These are phyloP conservation scores for Cercophora sp. DNA, from an alignment of 495 filamentous ascomycete genomes.

Conservation along the genomic window DNA sequence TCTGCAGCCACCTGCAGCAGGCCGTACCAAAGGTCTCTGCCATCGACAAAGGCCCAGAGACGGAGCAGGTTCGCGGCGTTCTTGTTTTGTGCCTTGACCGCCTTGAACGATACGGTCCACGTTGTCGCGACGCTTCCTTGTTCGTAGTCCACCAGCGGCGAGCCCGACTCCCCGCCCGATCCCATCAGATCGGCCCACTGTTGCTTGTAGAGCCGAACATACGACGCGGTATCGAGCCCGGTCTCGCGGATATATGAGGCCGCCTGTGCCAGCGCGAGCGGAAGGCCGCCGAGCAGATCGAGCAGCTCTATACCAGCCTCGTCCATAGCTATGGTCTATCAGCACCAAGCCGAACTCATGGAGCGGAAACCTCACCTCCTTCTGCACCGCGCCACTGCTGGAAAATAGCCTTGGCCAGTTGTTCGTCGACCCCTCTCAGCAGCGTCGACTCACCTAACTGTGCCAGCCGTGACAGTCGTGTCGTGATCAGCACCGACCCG, in stretches of 20 bases:
- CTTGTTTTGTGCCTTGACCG: slow-evolving; percentile 24
- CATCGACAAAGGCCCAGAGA: slow-evolving; percentile 33
- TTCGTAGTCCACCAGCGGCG: slow-evolving; percentile 18
- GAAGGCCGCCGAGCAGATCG: slow-evolving; percentile 36
- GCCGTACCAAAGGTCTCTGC: slow-evolving; percentile 27
- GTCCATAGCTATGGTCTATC: slow-evolving; percentile 12
- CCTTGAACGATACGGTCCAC: slow-evolving; percentile 31
- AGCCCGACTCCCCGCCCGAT: slow-evolving; percentile 11
- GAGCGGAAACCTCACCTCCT: slow-evolving; percentile 7
- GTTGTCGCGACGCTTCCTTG: slow-evolving; percentile 13
- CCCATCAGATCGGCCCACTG: slow-evolving; percentile 37
- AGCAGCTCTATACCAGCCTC: slow-evolving; percentile 14
- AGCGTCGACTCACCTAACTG: neutral
- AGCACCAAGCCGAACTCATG: slow-evolving; percentile 4
- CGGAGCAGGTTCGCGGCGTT: slow-evolving; percentile 30
- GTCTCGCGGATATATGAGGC: slow-evolving; percentile 39
- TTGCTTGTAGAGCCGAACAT: slow-evolving; percentile 38
- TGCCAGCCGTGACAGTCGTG: slow-evolving; percentile 14
- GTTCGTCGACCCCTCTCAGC: slow-evolving; percentile 9
- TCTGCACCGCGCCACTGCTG: neutral
- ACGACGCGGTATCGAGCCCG: slow-evolving; percentile 17
- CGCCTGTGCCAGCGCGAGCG: slow-evolving; percentile 41
- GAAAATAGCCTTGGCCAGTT: slow-evolving; percentile 16
- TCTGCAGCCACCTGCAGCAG: slow-evolving; percentile 19
- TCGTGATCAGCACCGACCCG: slow-evolving; percentile 41